Conservation (phyloP, 1,284 basidiomycete species). For the Rhodotorula sp. region DNA sequence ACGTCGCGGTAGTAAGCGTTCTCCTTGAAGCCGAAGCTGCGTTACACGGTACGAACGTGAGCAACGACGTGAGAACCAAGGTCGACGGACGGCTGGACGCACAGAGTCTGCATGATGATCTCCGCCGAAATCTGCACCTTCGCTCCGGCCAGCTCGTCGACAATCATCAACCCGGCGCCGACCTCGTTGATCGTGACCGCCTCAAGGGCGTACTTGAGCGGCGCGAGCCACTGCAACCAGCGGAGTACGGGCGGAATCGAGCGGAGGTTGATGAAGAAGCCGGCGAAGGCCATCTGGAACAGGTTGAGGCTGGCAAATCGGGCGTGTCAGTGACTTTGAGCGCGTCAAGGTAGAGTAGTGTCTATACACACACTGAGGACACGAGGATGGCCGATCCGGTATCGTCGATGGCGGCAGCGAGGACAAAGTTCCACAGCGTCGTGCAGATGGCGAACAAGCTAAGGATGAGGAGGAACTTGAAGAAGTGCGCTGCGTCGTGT, state of each 20-base stretch:
- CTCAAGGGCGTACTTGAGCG: slow-evolving; percentile 71
- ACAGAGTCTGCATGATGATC: slow-evolving; percentile 79
- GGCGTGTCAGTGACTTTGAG: slow-evolving; percentile 68
- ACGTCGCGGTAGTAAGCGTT: slow-evolving; percentile 59
- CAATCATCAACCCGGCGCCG: slow-evolving; percentile 74
- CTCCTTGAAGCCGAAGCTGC: neutral
- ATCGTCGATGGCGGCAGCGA: slow-evolving; percentile 74
- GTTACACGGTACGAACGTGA: neutral
- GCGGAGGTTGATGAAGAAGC: slow-evolving; percentile 54
- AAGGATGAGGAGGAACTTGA: slow-evolving; percentile 77
- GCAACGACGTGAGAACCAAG: slow-evolving; percentile 49
- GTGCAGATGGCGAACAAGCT: slow-evolving; percentile 74
- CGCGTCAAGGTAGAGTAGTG: slow-evolving; percentile 69
- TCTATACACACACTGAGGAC: slow-evolving; percentile 53
- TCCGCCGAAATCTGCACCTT: slow-evolving; percentile 71
- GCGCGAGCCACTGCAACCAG: slow-evolving; percentile 69
- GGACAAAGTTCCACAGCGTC: slow-evolving; percentile 83
- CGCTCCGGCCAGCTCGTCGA: slow-evolving; percentile 75
- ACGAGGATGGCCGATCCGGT: slow-evolving; percentile 84
- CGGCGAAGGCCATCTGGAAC: slow-evolving; percentile 45
- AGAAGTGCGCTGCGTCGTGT: slow-evolving; percentile 65
- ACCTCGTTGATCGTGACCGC: slow-evolving; percentile 83
- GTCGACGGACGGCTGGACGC: slow-evolving; percentile 77
- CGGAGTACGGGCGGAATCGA: slow-evolving; percentile 43
- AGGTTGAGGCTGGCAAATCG: slow-evolving; percentile 33